Base-by-base conservation (phyloP, 2,329 filamentous ascomycete species). In the Diaporthe capsici region DNA sequence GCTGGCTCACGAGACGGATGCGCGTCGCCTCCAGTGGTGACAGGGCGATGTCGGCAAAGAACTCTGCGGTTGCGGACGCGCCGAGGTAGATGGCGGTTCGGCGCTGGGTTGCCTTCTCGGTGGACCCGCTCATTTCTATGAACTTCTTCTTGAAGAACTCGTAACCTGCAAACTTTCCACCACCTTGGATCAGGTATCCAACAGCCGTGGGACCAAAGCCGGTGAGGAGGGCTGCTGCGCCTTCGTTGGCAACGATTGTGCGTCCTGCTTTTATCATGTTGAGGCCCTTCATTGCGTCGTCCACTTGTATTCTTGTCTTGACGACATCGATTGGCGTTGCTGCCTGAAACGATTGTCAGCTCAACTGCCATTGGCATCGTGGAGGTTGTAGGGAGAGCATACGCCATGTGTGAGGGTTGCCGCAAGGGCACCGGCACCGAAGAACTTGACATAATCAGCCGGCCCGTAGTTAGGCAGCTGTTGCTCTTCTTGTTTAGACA, bases 61-160 rank as follows among this genome's bases (percentile, higher is more conserved):
- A 90, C 82, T 94, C 93, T 75, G 92, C 93, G 58, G 89, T 90
- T 28, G 93, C 92, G 82, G 90, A 92, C 73, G 92, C 92, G 79
- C 89, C 90, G 75, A 96, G 91, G 87, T 97, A 97, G 83, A 97
- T 85, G 78, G 86, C 86, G 4, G 87, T 90, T 78, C 88, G 86
- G 76, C 83, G 81, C 17, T 81, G 77, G 28, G 86, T 85, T 53
- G 88, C 87, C 75, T 80, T 82, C 39, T 88, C 86, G 44, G 85
- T 85, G 0, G 87, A 87, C 60, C 87, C 95, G 76, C 94, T 86
- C 75, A 91, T 81, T 84, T 93, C 90, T 85, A 97, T 95, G 84
- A 91, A 93, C 85, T 94, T 91, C 87, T 96, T 94, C 91, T 97
- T 97, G 93, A 97, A 97, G 89, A 95, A 94, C 87, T 97, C 95